These are phyloP conservation scores for Pichia exigua DNA, from an alignment of 805 yeast species.

Conservation along the genomic window DNA sequence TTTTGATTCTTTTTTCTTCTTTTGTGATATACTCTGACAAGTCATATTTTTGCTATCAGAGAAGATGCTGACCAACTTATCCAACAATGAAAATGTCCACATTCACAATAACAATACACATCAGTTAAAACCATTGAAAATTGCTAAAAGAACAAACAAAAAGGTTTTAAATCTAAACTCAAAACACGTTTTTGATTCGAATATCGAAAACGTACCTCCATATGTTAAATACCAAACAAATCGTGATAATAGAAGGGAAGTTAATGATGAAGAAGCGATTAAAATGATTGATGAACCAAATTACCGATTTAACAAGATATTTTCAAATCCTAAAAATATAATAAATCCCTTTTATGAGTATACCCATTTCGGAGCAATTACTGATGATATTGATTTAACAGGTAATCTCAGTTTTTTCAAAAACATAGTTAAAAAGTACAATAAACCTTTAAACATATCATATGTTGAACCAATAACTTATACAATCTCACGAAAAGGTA, in stretches of 20 bases:
- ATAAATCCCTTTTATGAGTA: conserved; percentile 12
- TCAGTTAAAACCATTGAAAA: conserved; percentile 5
- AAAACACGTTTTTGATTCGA: neutral
- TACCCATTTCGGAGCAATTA: neutral
- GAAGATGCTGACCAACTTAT: conserved; percentile 14
- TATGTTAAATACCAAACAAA: neutral
- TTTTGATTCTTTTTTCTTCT: neutral
- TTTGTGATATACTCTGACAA: neutral
- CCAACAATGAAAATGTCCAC: conserved; percentile 3
- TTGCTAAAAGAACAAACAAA: conserved; percentile 1
- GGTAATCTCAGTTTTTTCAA: conserved; percentile 3
- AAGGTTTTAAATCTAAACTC: neutral
- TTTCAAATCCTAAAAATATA: conserved; percentile 1
- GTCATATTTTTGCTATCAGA: neutral
- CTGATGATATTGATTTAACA: conserved; percentile 9
- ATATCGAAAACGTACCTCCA: neutral
- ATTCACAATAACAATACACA: neutral
- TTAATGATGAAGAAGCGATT: neutral
- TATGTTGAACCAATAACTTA: neutral
- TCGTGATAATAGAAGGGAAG: neutral
- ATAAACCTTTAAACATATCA: conserved; percentile 7
- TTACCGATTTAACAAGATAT: conserved; percentile 11
- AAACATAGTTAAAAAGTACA: conserved; percentile 14
- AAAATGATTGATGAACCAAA: conserved; percentile 10
- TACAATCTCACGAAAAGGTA: neutral